Evolutionary conservation across 305 asterid genomes (phyloP).

Genomic region (Plantago coronopus): DNA sequence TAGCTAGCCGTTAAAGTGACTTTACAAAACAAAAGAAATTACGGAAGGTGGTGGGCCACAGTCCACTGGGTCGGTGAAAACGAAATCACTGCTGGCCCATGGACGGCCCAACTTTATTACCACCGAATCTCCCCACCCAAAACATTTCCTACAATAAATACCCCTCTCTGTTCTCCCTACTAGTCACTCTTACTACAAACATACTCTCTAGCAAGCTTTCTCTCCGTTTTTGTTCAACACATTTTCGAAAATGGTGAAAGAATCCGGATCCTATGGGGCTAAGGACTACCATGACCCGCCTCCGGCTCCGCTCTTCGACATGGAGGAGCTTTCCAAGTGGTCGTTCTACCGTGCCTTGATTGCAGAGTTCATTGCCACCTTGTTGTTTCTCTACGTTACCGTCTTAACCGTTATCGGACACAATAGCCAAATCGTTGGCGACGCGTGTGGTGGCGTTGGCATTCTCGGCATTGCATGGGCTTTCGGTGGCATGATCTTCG

Average conservation of each 20-base stretch:
- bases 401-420: conserved; percentile 69
- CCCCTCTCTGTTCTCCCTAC: conserved; percentile 15
- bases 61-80: conserved; percentile 50
- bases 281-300: conserved; percentile 89
- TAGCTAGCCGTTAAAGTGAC: conserved; percentile 31
- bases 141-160: conserved; percentile 29
- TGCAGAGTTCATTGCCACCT: conserved; percentile 77
- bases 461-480: conserved; percentile 86
- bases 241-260: conserved; percentile 35
- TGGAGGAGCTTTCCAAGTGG: conserved; percentile 61
- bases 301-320: conserved; percentile 63
- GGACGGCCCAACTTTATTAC: conserved; percentile 36
- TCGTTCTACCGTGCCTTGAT: conserved; percentile 74
- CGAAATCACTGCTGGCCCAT: conserved; percentile 34
- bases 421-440: conserved; percentile 43
- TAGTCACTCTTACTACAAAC: neutral
- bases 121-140: conserved; percentile 1
- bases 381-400: conserved; percentile 69
- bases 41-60: conserved; percentile 32
- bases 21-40: conserved; percentile 8
- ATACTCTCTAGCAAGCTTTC: neutral
- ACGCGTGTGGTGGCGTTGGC: conserved; percentile 69
- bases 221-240: neutral
- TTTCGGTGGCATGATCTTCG: conserved; percentile 77
- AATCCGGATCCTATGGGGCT: conserved; percentile 40